phyloP scores from a whole-genome alignment of 345 rosid species.

The Schrenkiella parvula region DNA sequence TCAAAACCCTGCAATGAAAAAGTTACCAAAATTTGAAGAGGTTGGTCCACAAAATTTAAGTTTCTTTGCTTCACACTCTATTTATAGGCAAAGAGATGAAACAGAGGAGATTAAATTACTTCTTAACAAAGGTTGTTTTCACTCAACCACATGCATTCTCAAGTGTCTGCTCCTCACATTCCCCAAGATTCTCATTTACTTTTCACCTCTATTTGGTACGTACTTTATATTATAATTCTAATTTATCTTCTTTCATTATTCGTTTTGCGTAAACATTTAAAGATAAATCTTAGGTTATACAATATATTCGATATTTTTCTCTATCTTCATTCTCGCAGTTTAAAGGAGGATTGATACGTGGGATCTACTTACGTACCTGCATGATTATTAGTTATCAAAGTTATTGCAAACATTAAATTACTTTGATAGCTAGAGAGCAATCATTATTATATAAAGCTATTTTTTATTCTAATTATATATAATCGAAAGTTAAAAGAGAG shows the following conservation, averaged over 20 bases:
- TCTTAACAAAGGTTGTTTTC: conserved; percentile 58
- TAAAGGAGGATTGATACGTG: conserved; percentile 23
- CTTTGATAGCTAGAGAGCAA: conserved; percentile 8
- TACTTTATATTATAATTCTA: conserved; percentile 6
- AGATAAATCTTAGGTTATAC: not conserved
- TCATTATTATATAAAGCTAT: conserved; percentile 33
- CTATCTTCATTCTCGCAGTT: conserved; percentile 7
- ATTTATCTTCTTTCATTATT: not conserved
- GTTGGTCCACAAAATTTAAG: conserved; percentile 72
- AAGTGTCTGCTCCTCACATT: conserved; percentile 47
- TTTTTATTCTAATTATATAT: conserved; percentile 12
- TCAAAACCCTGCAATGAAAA: conserved; percentile 53
- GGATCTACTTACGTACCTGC: conserved; percentile 27
- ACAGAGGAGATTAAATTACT: conserved; percentile 60
- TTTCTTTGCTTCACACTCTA: conserved; percentile 44
- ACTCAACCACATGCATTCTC: conserved; percentile 71
- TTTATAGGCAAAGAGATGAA: conserved; percentile 43
- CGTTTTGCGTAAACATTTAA: conserved; percentile 19
- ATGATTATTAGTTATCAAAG: conserved; percentile 21
- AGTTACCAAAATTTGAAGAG: conserved; percentile 42
- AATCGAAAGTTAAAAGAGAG: not conserved
- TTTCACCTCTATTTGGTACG: conserved; percentile 26
- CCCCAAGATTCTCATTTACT: conserved; percentile 28
- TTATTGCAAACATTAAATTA: conserved; percentile 21
- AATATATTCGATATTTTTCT: not conserved